Evolutionary conservation across 129 eudicot species (phyloP).

Genomic region (Artemisia annua): DNA sequence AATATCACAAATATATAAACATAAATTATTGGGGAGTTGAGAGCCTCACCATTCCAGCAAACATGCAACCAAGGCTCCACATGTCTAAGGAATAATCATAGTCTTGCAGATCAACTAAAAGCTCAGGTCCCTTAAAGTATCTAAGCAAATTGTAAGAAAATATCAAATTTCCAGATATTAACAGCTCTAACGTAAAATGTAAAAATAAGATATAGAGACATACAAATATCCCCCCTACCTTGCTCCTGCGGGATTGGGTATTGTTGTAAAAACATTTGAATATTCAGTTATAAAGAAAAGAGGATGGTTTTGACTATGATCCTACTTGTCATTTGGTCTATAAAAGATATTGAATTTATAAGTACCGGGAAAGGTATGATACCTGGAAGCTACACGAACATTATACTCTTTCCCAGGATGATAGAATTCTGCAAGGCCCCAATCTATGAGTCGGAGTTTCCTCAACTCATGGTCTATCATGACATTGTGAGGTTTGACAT

Average conservation of each 20-base stretch:
- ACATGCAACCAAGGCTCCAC: conserved; percentile 99
- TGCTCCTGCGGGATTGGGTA: no score
- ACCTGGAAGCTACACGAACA: conserved; percentile 99
- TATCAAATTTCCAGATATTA: neutral
- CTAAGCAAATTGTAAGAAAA: conserved; percentile 35
- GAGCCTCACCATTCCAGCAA: conserved; percentile 97
- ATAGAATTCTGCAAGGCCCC: conserved; percentile 99
- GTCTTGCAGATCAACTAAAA: conserved; percentile 97
- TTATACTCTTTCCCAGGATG: conserved; percentile 97
- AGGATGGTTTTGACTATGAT: no score
- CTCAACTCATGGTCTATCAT: conserved; percentile 98
- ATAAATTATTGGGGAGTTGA: neutral
- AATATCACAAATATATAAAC: no score
- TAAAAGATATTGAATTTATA: neutral
- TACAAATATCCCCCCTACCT: no score
- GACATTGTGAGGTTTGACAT: conserved; percentile 98
- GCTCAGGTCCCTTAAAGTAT: conserved; percentile 99
- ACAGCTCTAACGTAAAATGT: conserved; percentile 2
- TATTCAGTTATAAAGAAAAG: no score
- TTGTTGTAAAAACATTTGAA: no score
- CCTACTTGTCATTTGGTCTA: neutral
- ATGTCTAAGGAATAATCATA: conserved; percentile 96
- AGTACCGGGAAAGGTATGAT: neutral
- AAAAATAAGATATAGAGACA: neutral
- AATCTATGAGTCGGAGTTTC: conserved; percentile 89